Evolutionary conservation across 2,329 filamentous ascomycete species (phyloP).

Genomic region (Fusarium falciforme): DNA sequence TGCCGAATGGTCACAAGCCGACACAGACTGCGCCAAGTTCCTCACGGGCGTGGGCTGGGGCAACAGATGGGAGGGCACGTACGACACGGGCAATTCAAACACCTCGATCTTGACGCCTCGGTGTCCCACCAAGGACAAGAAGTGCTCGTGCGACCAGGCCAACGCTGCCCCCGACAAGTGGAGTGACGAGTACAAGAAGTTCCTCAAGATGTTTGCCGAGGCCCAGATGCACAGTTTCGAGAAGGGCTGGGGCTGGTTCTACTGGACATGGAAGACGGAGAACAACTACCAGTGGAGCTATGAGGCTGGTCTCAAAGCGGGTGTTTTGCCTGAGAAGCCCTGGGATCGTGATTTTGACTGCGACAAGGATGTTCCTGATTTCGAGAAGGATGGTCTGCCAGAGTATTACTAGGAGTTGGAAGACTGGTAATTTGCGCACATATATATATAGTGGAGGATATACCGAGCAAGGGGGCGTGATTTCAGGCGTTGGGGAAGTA

Average conservation of each 20-base stretch:
- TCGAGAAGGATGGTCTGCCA: constrained; percentile 56
- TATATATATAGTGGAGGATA: constrained; percentile 7
- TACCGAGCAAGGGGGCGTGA: constrained; percentile 7
- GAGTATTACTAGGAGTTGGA: constrained; percentile 58
- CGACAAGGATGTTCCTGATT: constrained; percentile 65
- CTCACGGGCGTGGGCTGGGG: constrained; percentile 92
- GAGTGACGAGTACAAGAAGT: constrained; percentile 81
- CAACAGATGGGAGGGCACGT: constrained; percentile 91
- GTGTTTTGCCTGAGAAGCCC: constrained; percentile 82
- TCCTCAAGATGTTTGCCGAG: constrained; percentile 89
- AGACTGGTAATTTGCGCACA: not conserved
- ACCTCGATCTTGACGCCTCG: constrained; percentile 74
- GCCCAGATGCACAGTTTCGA: constrained; percentile 97
- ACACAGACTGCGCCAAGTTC: constrained; percentile 90
- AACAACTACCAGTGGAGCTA: constrained; percentile 91
- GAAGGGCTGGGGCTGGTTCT: constrained; percentile 96
- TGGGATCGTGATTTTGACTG: constrained; percentile 79
- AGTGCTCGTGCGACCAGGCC: constrained; percentile 79
- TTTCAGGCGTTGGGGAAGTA: constrained; percentile 16
- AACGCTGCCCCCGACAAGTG: constrained; percentile 80
- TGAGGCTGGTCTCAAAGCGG: constrained; percentile 79
- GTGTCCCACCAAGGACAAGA: constrained; percentile 75
- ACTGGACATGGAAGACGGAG: constrained; percentile 99
- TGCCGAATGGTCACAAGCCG: constrained; percentile 97
- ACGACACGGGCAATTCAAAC: constrained; percentile 72